A percentile compares a stretch with the other conserved stretches of the same genome.
phyloP scores from a whole-genome alignment of 1,284 basidiomycete species.

The Cutaneotrichosporon dermatis region DNA sequence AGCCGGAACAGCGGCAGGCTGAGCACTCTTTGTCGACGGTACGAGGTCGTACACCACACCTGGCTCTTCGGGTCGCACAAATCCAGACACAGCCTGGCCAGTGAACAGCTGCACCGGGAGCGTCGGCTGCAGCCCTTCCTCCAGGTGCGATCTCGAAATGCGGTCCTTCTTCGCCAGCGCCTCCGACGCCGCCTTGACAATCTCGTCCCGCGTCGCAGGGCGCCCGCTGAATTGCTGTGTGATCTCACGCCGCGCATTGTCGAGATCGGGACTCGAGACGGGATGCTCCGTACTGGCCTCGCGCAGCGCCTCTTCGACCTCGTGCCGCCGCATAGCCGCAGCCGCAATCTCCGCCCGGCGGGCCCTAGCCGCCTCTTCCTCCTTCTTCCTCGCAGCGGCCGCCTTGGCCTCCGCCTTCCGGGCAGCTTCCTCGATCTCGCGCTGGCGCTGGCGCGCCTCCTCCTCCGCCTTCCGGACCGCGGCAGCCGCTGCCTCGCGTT shows the following conservation, averaged over 20 bases:
- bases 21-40: background rate
- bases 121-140: background rate
- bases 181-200: background rate
- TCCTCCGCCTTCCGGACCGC: background rate
- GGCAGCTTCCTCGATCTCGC: background rate
- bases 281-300: background rate
- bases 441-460: background rate
- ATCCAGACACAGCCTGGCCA: background rate
- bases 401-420: conserved; percentile 1
- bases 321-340: background rate
- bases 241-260: background rate
- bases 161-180: conserved; percentile 3
- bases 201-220: background rate
- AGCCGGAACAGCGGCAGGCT: too few species aligned
- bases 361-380: background rate
- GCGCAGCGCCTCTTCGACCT: conserved; percentile 8
- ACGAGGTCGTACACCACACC: conserved; percentile 5
- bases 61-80: conserved; percentile 1
- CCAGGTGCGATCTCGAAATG: background rate
- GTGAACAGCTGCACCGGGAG: background rate
- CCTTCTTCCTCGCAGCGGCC: background rate
- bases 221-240: background rate
- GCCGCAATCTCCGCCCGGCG: conserved; percentile 5
- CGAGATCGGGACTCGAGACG: background rate
- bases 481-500: background rate